Evolutionary conservation across 2,329 filamentous ascomycete species (phyloP).

Genomic region (Cryphonectria carpinicola): DNA sequence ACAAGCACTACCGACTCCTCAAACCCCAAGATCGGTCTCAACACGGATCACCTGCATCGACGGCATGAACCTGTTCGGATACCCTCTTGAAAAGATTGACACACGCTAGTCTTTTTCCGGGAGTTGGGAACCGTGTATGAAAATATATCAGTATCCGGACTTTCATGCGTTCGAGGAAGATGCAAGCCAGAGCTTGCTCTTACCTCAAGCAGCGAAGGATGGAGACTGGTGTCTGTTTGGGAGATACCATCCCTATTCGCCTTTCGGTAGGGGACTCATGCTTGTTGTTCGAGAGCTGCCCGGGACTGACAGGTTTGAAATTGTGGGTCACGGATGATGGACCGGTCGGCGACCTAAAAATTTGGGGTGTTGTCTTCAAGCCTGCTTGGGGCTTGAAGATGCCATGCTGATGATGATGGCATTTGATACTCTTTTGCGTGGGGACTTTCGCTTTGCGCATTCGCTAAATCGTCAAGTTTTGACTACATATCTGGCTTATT

Average conservation of each 20-base stretch:
- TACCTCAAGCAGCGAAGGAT: neutral
- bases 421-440: fast-evolving
- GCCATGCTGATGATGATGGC: neutral
- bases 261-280: neutral
- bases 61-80: no score
- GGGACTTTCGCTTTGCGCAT: no score
- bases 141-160: neutral
- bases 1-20: no score
- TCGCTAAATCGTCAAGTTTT: no score
- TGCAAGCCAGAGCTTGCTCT: neutral
- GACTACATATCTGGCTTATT: no score
- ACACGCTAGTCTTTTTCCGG: no score
- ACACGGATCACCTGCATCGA: no score
- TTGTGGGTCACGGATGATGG: neutral
- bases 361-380: neutral
- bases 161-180: neutral
- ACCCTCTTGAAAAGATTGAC: no score
- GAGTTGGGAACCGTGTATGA: no score
- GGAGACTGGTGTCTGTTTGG: neutral
- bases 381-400: neutral
- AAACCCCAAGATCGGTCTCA: no score
- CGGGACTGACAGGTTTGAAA: neutral
- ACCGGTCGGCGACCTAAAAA: no score
- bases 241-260: no score
- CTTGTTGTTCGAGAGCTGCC: neutral